Evolutionary conservation across 257 asterid genomes (phyloP), one percentile per base, ranked within the genome.

Genomic region (Solanum clarkiae): DNA sequence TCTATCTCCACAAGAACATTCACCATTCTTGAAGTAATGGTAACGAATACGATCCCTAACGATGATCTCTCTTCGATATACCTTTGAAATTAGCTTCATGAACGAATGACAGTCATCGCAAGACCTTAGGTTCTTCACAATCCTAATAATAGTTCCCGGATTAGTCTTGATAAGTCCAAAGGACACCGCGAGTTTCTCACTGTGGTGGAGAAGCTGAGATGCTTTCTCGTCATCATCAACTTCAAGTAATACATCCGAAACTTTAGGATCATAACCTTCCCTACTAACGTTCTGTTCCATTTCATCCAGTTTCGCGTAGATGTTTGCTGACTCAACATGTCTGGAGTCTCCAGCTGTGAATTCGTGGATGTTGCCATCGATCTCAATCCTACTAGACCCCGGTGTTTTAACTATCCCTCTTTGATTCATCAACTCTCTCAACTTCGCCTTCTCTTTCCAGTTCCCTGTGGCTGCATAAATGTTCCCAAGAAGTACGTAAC

Each of bases 21-120:
- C 86, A 16, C 89, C 91, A 74, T 75, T 65, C 60, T 45, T 88
- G 59, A 88, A 88, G 79, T 84, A 86, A 82, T 86, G 89, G 75
- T 84, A 70, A n/a, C 89, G 86, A 9, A 84, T 68, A 55, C 87
- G 68, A 16, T 88, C 91, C 80, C 89, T 84, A 7, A 84, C 45
- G 44, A 88, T 65, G 49, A 88, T 84, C 53, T 81, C 86, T 57
- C 91, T 86, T 26, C 84, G 83, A 79, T 88, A 84, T 22, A 84
- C 71, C 84, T 71, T 81, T 1, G 91, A 88, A 29, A 84, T n/a
- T 6, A 88, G 57, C 55, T 81, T 86, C 83, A 86, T 86, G 80
- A 86, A 86, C 42, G 84, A 84, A 84, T 88, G 90, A 72, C 89
- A 86, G 57, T 88, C 87, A 74, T 86, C 89, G 53, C 91, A 88